phyloP scores from a whole-genome alignment of 1,284 basidiomycete genomes.

The Bothia castanella region DNA sequence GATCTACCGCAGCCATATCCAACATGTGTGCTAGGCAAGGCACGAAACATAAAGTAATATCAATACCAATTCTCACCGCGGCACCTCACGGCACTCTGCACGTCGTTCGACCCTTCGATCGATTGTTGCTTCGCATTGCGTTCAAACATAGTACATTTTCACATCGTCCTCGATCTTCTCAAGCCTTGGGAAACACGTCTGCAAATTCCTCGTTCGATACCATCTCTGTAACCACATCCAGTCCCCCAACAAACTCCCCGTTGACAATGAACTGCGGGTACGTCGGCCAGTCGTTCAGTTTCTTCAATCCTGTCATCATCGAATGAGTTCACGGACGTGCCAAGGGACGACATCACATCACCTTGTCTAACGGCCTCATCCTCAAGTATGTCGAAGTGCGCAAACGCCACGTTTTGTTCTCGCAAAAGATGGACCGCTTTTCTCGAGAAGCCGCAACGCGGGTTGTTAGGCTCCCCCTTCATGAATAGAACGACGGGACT shows the following conservation, averaged over 20 bases:
- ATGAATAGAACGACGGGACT: conserved; percentile 88
- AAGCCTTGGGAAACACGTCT: conserved; percentile 24
- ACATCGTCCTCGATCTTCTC: not conserved
- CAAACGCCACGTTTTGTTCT: conserved; percentile 75
- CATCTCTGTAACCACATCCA: conserved; percentile 82
- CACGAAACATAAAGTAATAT: not conserved
- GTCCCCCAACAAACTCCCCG: conserved; percentile 93
- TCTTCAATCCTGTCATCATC: conserved; percentile 52
- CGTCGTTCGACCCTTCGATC: not conserved
- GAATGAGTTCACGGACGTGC: conserved; percentile 47
- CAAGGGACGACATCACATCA: conserved; percentile 22
- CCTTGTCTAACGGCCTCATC: conserved; percentile 66
- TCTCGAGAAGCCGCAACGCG: conserved; percentile 91
- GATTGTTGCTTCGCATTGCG: not conserved
- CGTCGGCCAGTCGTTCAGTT: conserved; percentile 90
- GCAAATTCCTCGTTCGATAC: conserved; percentile 47
- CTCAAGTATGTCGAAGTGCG: conserved; percentile 85
- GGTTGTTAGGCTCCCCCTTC: conserved; percentile 87
- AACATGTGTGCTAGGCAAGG: conserved; percentile 17
- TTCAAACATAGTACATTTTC: conserved; percentile 1
- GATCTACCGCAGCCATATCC: not conserved
- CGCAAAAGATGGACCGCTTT: conserved; percentile 83
- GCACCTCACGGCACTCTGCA: not conserved
- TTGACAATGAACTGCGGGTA: conserved; percentile 94
- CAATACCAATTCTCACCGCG: conserved; percentile 4